Base-by-base conservation (phyloP, 192 early-diverging fungal genomes). In the Coemansia sp. region DNA sequence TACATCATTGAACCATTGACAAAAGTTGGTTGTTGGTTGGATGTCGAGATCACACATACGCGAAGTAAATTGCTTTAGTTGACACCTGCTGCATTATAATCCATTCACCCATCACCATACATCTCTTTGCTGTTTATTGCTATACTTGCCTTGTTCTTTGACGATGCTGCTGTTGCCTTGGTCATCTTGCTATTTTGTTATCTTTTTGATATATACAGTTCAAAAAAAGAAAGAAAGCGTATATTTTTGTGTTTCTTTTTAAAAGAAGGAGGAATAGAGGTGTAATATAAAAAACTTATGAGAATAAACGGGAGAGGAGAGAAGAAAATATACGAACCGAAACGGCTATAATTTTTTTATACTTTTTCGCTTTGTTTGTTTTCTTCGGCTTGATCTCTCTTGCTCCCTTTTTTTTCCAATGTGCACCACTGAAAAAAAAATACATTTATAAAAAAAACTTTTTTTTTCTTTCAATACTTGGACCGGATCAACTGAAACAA, bases 151-250 rank as follows among this genome's bases (percentile, higher is more conserved):
- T 59, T 59, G 38, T 22, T 16, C 57, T 59, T 59, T 59, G 57
- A 39, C 4, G 39, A 38, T 56, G 55, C 5, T 56, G 55, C 13
- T 40, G 57, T 59, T 40, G 57, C 57, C 57, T 59, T 59, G 5
- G 61, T 58, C 44, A 43, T 53, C 57, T 71, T 50, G 43, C 17
- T 64, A 22, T 25, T 37, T 58, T 37, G 51, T 6, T 49, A 7
- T 45, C 9, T 41, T 59, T 59, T 41, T 40, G 57, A 43, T 63
- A 64, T 69, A 50, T 73, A 63, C 64, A 75, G 44, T 41, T 56
- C 19, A 61, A 40, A 61, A 8, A 22, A 17, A 46, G 48, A 45
- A 43, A 64, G 53, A 66, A 57, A 25, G 20, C 20, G 44, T 41
- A 60, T 11, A n/a, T 38, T 45, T 43, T 56, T 32, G 32, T 32